Evolutionary conservation across 176 grass and related monocot genomes (phyloP), one percentile per base, ranked within the genome.

Genomic region (Stipa capillata): DNA sequence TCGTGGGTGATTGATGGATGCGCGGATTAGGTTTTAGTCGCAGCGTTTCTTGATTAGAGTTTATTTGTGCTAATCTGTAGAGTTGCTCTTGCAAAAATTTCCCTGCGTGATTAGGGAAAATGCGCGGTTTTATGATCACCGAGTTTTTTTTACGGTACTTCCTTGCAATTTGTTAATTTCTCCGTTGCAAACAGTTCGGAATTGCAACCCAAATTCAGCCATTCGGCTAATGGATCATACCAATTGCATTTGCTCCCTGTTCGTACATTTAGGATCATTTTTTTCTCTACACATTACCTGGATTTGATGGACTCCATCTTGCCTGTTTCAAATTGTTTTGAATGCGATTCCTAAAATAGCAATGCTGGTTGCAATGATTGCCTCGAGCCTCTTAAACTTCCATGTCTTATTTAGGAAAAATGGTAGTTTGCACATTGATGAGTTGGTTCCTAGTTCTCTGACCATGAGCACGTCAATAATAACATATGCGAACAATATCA

Each of bases 351-450:
- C 67, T 3, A 28, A 43, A 86, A 53, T 52, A 59, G 72, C 43
- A 68, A 50, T 57, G 81, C 50, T 36, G 15, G 58, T 33, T 51
- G 74, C 24, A 68, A 84, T 79, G 68, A 83, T 88, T 67, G 56
- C 20, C 17, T 40, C 65, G 66, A 21, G 31, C 81, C 16, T 85
- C 73, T 40, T 56, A 90, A 85, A 74, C 53, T 54, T 23, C 21
- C 24, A 0, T 48, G 76, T 32, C 82, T 80, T 36, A 47, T 76
- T 25, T 27, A 5, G 77, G 62, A 76, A 84, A 85, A 76, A 32
- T 63, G 72, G 53, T 81, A 10, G 45, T 70, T 81, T 79, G 60
- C 36, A n/a, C 73, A 87, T 84, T 90, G 12, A 83, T 60, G 35
- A 4, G 28, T 42, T 66, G 16, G 41, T 42, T 76, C 25, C 17